phyloP scores from a whole-genome alignment of 805 yeast genomes.

The Starmerella vaccinii region DNA sequence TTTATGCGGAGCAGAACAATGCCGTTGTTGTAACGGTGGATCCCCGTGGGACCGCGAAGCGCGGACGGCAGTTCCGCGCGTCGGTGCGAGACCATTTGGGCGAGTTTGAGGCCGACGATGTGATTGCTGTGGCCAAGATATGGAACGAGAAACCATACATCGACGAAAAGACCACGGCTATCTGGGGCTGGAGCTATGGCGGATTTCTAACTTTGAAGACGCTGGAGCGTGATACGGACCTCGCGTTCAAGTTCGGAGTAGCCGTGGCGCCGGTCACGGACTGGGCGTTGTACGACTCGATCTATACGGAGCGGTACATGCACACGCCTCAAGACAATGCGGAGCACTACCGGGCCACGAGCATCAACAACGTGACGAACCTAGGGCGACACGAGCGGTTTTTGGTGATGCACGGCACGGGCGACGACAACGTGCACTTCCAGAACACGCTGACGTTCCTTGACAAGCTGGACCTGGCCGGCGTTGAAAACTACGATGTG shows the following conservation, averaged over 20 bases:
- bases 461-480: conserved; percentile 60
- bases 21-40: conserved; percentile 91
- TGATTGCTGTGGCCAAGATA: conserved; percentile 67
- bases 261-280: conserved; percentile 97
- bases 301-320: conserved; percentile 93
- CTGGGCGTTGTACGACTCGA: conserved; percentile 84
- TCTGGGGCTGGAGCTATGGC: conserved; percentile 99
- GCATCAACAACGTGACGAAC: conserved; percentile 46
- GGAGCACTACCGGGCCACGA: conserved; percentile 48
- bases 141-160: conserved; percentile 60
- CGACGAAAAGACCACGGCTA: conserved; percentile 57
- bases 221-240: conserved; percentile 66
- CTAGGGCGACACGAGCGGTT: conserved; percentile 56
- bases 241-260: conserved; percentile 75
- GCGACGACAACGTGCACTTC: conserved; percentile 94
- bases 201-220: conserved; percentile 88
- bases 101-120: conserved; percentile 72
- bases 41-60: conserved; percentile 93
- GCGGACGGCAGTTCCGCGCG: conserved; percentile 67
- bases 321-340: conserved; percentile 62
- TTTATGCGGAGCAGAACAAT: conserved; percentile 63
- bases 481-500: conserved; percentile 81
- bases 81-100: conserved; percentile 77
- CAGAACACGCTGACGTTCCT: conserved; percentile 74
- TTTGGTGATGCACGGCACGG: conserved; percentile 88